Percentiles rank a stretch among this genome's conserved stretches.
These are phyloP conservation scores for Colletotrichum sp. DNA, from an alignment of 2,329 filamentous ascomycete genomes.

Conservation along the genomic window DNA sequence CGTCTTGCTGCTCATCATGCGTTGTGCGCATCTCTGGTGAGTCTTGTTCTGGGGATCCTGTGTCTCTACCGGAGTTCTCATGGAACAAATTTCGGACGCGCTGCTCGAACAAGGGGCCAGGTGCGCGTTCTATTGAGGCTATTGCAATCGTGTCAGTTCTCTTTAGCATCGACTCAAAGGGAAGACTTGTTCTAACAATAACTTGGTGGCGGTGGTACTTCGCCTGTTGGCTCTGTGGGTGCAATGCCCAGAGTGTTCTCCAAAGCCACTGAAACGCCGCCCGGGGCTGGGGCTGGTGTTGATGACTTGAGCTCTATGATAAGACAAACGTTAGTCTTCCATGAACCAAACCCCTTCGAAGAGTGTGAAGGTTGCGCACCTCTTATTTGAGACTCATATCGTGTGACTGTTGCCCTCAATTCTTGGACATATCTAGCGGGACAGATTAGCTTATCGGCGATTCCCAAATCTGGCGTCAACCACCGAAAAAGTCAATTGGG, in stretches of 20 bases:
- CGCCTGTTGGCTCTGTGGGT: slow-evolving; percentile 6
- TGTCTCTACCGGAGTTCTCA: slow-evolving; percentile 7
- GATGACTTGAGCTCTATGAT: background rate
- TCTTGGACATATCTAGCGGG: slow-evolving; percentile 7
- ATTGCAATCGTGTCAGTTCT: background rate
- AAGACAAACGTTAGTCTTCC: too few species aligned
- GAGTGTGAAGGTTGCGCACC: background rate
- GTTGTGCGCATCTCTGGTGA: background rate
- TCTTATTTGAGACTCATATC: slow-evolving; percentile 9
- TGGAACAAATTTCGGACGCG: slow-evolving; percentile 8
- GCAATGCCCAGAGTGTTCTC: slow-evolving; percentile 12
- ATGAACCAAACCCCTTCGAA: too few species aligned
- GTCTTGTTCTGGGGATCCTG: slow-evolving; percentile 3
- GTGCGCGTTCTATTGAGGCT: slow-evolving; percentile 17
- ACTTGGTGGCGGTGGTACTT: slow-evolving; percentile 13
- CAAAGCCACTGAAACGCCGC: background rate
- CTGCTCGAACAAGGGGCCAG: slow-evolving; percentile 11
- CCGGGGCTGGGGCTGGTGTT: background rate
- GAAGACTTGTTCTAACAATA: background rate
- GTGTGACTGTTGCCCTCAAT: slow-evolving; percentile 3
- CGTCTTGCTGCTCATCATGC: background rate
- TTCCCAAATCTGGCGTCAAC: background rate
- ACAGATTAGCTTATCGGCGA: background rate
- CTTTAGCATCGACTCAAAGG: background rate
- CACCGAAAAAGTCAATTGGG: background rate